A percentile compares a stretch with the other conserved stretches of the same genome.
Conservation (phyloP, 352 stramenopile species). For the Pythium volutum region DNA sequence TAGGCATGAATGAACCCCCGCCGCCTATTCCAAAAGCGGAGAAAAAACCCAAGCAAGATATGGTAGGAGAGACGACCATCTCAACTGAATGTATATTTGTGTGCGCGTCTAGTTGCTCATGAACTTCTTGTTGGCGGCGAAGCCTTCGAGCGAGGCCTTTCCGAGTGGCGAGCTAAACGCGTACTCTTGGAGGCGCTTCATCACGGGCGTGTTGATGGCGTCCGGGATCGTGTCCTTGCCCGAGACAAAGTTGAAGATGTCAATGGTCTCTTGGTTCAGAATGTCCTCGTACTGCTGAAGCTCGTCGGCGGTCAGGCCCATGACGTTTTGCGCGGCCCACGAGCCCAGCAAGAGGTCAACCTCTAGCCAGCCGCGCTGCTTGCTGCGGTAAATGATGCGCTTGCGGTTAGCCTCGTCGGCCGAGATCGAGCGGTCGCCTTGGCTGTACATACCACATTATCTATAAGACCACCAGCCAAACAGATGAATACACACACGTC, state of each 20-base stretch:
- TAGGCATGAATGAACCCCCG: too few relatives aligned
- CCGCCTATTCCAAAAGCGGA: background rate
- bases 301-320: constrained; percentile 70
- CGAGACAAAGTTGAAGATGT: constrained; percentile 98
- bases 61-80: too few relatives aligned
- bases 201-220: constrained; percentile 79
- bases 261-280: constrained; percentile 96
- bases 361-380: constrained; percentile 95
- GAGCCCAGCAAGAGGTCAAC: constrained; percentile 94
- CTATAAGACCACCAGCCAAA: too few relatives aligned
- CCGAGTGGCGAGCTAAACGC: constrained; percentile 86
- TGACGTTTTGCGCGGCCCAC: constrained; percentile 92
- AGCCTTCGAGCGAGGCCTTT: constrained; percentile 80
- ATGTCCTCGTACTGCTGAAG: constrained; percentile 94
- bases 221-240: constrained; percentile 83
- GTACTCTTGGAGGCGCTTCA: constrained; percentile 92
- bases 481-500: too few relatives aligned
- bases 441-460: constrained; percentile 28
- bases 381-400: constrained; percentile 93
- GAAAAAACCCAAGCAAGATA: background rate
- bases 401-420: constrained; percentile 82
- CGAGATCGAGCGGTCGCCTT: constrained; percentile 48
- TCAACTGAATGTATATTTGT: too few relatives aligned
- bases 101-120: constrained; percentile 86
- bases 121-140: constrained; percentile 76